Evolutionary conservation across 495 filamentous ascomycete genomes (phyloP).

Genomic region (Emericellopsis terricola): DNA sequence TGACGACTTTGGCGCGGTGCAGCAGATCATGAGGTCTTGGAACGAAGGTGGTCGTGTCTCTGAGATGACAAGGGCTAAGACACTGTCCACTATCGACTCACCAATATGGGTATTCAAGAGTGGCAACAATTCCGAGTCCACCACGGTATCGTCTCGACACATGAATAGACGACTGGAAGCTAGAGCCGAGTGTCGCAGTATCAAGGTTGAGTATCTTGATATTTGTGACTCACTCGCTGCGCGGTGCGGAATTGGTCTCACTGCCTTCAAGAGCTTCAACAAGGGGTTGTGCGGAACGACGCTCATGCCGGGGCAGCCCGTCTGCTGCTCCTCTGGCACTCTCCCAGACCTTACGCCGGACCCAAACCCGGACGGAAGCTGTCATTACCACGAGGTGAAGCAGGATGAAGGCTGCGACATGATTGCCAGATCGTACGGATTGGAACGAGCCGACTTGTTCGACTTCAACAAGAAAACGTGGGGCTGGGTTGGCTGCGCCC

Average conservation of each 20-base stretch:
- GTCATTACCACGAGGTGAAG: constrained; percentile 8
- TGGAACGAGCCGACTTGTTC: constrained; percentile 10
- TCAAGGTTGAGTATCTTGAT: constrained; percentile 9
- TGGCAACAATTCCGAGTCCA: not conserved
- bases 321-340: constrained; percentile 19
- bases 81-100: not conserved
- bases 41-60: not conserved
- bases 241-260: constrained; percentile 12
- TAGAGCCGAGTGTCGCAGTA: constrained; percentile 4
- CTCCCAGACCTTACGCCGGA: constrained; percentile 12
- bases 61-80: not conserved
- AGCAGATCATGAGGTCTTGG: not conserved
- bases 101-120: too few relatives aligned
- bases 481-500: constrained; percentile 24
- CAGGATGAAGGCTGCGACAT: constrained; percentile 10
- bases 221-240: constrained; percentile 10
- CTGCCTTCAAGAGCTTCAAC: constrained; percentile 20
- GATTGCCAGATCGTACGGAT: constrained; percentile 4
- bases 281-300: constrained; percentile 12
- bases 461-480: constrained; percentile 21
- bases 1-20: not conserved
- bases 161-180: too few relatives aligned
- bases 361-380: constrained; percentile 15
- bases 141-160: not conserved
- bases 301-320: constrained; percentile 11